Base-by-base conservation (phyloP, 2,329 filamentous ascomycete genomes). In the Alternaria incomplexa region DNA sequence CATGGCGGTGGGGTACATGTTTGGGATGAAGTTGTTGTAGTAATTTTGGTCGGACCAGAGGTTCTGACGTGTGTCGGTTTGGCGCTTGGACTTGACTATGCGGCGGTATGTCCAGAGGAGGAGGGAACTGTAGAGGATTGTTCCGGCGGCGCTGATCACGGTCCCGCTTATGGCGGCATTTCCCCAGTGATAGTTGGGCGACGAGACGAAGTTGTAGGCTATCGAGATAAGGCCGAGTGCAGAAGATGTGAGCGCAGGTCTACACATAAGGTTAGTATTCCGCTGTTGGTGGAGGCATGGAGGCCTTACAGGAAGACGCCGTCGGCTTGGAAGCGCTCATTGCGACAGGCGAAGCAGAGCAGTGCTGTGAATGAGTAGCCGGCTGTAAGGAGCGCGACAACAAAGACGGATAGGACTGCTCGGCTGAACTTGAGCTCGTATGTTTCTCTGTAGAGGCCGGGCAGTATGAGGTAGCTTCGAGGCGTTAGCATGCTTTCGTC, bases 291-390 rank as follows among this genome's bases (percentile, higher is more conserved):
- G 28, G 26, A 23, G n/a, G 40, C 12, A 44, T 47, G 44, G 17
- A 17, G 22, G 23, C 63, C 75, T 30, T 80, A 83, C 69, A 84
- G 70, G 68, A 85, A 85, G 66, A 86, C 78, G 28, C 77, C 71
- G 55, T 85, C 83, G 48, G 81, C 79, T 62, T 83, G 84, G 66
- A 85, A 86, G 23, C 81, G 66, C 63, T 79, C 75, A 66, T 80
- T 83, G 48, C 77, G 80, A 65, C 83, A 82, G 11, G 82, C 80
- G 61, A 85, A 83, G 73, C 81, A 83, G 45, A 85, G 73, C 47
- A 85, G 76, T 40, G 77, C 80, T 1, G 84, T 85, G 64, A 84
- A 81, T 2, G 80, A 82, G 71, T 85, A 83, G 30, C 84, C 84
- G 46, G 81, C 79, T 1, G 81, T 80, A 8, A 85, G 76, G 17